These are phyloP conservation scores for Moniliella sp. DNA, from an alignment of 1,284 basidiomycete genomes.

Conservation along the genomic window DNA sequence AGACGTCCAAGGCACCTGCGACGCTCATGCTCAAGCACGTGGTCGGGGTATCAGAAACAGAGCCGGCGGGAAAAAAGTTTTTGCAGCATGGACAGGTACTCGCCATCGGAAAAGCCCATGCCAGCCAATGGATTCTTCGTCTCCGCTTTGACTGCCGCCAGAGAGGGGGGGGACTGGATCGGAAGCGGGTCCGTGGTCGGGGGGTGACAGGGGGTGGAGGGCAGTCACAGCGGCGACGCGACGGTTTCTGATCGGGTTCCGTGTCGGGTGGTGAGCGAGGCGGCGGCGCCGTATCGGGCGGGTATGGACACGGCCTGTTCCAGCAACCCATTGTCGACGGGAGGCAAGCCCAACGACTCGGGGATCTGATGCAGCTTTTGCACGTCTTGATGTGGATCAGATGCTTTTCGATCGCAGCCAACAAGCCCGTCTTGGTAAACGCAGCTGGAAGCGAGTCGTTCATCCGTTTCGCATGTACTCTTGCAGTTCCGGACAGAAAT, in stretches of 20 bases:
- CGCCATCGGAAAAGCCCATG: conserved; percentile 25
- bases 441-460: conserved; percentile 93
- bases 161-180: not conserved
- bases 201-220: not conserved
- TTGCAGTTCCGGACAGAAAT: conserved; percentile 74
- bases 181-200: not conserved
- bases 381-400: conserved; percentile 75
- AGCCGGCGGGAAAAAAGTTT: conserved; percentile 18
- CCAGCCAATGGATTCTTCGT: conserved; percentile 19
- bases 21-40: conserved; percentile 1
- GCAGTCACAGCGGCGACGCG: conserved; percentile 1
- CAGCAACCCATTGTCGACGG: conserved; percentile 5
- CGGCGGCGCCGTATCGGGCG: conserved; percentile 1
- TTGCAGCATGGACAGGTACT: conserved; percentile 26
- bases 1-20: conserved; percentile 1
- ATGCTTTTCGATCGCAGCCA: conserved; percentile 89
- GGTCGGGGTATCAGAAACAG: conserved; percentile 8
- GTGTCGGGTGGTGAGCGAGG: not conserved
- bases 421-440: conserved; percentile 70
- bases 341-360: conserved; percentile 5
- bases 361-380: conserved; percentile 37
- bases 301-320: conserved; percentile 3
- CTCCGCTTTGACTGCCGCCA: not conserved
- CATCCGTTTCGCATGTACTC: conserved; percentile 80
- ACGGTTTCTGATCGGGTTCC: not conserved